phyloP scores from a whole-genome alignment of 176 grass and related monocot species.

The Thalia dealbata region DNA sequence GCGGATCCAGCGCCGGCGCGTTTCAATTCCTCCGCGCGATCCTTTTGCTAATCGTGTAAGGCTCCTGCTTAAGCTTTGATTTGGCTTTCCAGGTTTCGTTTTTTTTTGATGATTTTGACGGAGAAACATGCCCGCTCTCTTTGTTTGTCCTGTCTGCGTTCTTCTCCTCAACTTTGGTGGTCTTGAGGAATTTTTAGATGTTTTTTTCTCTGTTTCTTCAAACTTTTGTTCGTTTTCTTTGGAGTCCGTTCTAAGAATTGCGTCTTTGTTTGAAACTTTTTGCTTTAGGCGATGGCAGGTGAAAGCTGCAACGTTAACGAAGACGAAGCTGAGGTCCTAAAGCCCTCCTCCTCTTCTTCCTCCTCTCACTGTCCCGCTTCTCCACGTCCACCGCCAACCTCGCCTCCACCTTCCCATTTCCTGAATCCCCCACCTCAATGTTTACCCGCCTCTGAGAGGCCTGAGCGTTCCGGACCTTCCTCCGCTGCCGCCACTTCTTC shows the following conservation, averaged over 20 bases:
- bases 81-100: not conserved
- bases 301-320: slow-evolving; percentile 40
- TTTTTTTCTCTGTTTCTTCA: not conserved
- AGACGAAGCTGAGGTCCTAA: slow-evolving; percentile 38
- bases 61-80: not conserved
- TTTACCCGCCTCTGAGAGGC: slow-evolving; percentile 3
- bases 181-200: not conserved
- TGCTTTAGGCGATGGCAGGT: slow-evolving; percentile 25
- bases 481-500: not conserved
- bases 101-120: not conserved
- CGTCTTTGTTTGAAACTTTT: not conserved
- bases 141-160: not conserved
- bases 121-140: not conserved
- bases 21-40: not conserved
- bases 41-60: not conserved
- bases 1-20: no score
- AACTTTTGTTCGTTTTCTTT: not conserved
- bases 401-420: slow-evolving; percentile 18
- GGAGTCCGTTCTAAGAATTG: not conserved
- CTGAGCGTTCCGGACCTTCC: slow-evolving; percentile 9
- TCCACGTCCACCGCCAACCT: slow-evolving; percentile 9
- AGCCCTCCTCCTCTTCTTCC: slow-evolving; percentile 25
- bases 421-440: slow-evolving; percentile 6
- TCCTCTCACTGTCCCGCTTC: no score
- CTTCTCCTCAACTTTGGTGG: not conserved